Conservation (phyloP, 805 yeast genomes). For the Candida tallmaniae region DNA sequence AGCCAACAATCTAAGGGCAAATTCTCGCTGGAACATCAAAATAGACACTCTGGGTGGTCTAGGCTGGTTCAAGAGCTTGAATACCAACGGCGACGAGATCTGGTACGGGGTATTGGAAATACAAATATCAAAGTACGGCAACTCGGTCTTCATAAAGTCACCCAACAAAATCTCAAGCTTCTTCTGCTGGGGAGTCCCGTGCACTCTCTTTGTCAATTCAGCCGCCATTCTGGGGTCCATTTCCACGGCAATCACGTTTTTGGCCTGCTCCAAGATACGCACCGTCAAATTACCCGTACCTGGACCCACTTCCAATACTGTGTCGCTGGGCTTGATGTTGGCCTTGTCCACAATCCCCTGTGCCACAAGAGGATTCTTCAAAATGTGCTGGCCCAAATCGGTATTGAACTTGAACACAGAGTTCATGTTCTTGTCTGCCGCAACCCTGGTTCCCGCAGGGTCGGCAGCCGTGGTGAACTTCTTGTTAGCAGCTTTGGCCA, state of each 20-base stretch:
- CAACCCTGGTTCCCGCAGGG: constrained; percentile 53
- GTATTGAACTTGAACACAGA: constrained; percentile 96
- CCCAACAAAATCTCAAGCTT: constrained; percentile 89
- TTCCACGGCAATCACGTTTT: constrained; percentile 93
- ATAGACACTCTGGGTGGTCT: constrained; percentile 92
- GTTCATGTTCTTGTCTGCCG: constrained; percentile 66
- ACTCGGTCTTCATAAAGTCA: constrained; percentile 91
- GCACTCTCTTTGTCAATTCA: constrained; percentile 94
- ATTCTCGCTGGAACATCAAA: constrained; percentile 96
- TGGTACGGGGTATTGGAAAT: constrained; percentile 97
- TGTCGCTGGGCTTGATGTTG: constrained; percentile 84
- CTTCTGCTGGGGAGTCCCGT: constrained; percentile 91
- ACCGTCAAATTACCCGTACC: constrained; percentile 98
- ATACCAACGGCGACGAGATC: constrained; percentile 93
- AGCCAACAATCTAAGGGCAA: constrained; percentile 88
- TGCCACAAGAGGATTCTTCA: constrained; percentile 93
- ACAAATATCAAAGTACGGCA: constrained; percentile 93
- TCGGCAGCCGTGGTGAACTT: constrained; percentile 46
- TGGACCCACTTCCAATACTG: constrained; percentile 95
- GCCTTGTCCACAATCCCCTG: constrained; percentile 99
- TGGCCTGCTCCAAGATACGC: constrained; percentile 84
- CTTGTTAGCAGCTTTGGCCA: constrained; percentile 66
- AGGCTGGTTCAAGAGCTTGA: constrained; percentile 85
- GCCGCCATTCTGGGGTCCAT: constrained; percentile 99
- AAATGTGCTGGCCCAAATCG: constrained; percentile 92